These are phyloP conservation scores for Isabelozyma gotoi DNA, from an alignment of 805 yeast genomes.

Conservation along the genomic window DNA sequence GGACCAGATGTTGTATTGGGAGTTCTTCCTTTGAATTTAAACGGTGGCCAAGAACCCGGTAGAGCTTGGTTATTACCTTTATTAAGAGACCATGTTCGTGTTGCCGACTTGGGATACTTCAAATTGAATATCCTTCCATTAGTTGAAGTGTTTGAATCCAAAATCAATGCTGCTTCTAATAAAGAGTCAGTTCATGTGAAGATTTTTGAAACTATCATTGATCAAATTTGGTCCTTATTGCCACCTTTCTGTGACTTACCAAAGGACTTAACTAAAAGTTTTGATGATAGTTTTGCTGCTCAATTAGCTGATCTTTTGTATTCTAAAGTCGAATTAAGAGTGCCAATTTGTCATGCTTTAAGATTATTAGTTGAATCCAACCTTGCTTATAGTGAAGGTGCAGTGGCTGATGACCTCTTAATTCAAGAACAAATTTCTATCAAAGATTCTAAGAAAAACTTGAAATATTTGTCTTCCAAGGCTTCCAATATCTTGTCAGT, in stretches of 20 bases:
- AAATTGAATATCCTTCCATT: constrained; percentile 66
- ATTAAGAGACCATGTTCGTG: constrained; percentile 79
- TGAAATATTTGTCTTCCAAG: constrained; percentile 62
- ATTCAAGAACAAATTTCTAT: constrained; percentile 62
- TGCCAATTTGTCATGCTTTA: constrained; percentile 79
- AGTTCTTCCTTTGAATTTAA: constrained; percentile 76
- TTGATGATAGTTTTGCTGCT: constrained; percentile 78
- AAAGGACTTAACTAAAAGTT: constrained; percentile 60
- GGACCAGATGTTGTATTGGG: constrained; percentile 85
- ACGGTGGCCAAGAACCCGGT: constrained; percentile 60
- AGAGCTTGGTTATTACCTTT: constrained; percentile 95
- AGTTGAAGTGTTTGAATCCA: constrained; percentile 51
- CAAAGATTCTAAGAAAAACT: constrained; percentile 51
- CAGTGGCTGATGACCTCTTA: constrained; percentile 52
- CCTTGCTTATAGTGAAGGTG: constrained; percentile 59
- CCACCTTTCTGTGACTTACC: constrained; percentile 91
- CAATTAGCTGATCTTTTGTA: constrained; percentile 72
- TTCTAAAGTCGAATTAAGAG: constrained; percentile 71
- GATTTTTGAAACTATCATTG: constrained; percentile 79
- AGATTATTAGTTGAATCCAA: constrained; percentile 78
- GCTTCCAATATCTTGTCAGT: constrained; percentile 82
- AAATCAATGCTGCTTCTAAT: constrained; percentile 40
- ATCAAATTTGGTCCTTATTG: constrained; percentile 88
- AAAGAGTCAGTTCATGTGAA: constrained; percentile 68
- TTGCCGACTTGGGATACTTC: constrained; percentile 67